phyloP scores from a whole-genome alignment of 257 asterid genomes.

The Solanum peruvianum region DNA sequence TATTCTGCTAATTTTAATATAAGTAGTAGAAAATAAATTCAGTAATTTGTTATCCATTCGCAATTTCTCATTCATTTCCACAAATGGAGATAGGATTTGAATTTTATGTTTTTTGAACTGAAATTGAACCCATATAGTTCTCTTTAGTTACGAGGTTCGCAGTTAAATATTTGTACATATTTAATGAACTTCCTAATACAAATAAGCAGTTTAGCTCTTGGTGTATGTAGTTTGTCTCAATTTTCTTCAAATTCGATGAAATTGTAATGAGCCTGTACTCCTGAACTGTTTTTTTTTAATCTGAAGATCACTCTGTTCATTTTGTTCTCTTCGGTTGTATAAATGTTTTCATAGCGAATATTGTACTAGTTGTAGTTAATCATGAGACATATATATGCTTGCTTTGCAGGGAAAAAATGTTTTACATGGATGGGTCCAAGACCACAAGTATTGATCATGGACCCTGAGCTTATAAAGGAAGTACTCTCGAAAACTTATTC shows the following conservation, averaged over 20 bases:
- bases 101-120: not conserved
- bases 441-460: conserved; percentile 25
- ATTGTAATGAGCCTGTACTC: not conserved
- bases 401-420: conserved; percentile 26
- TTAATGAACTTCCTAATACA: not conserved
- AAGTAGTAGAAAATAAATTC: not conserved
- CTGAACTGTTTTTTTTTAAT: not conserved
- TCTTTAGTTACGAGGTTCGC: not conserved
- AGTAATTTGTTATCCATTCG: not conserved
- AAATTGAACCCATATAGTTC: too few relatives aligned
- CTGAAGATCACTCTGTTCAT: not conserved
- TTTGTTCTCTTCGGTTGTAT: not conserved
- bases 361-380: not conserved
- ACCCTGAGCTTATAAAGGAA: conserved; percentile 42
- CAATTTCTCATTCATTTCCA: not conserved
- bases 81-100: not conserved
- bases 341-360: not conserved
- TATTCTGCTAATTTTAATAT: too few relatives aligned
- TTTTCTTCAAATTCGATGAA: not conserved
- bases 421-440: conserved; percentile 50
- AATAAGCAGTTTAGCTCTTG: not conserved
- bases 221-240: not conserved
- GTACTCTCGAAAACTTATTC: conserved; percentile 14
- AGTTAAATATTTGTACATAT: not conserved
- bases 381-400: not conserved